These are phyloP conservation scores for Cytospora piceae DNA, from an alignment of 2,329 filamentous ascomycete genomes.

Conservation along the genomic window DNA sequence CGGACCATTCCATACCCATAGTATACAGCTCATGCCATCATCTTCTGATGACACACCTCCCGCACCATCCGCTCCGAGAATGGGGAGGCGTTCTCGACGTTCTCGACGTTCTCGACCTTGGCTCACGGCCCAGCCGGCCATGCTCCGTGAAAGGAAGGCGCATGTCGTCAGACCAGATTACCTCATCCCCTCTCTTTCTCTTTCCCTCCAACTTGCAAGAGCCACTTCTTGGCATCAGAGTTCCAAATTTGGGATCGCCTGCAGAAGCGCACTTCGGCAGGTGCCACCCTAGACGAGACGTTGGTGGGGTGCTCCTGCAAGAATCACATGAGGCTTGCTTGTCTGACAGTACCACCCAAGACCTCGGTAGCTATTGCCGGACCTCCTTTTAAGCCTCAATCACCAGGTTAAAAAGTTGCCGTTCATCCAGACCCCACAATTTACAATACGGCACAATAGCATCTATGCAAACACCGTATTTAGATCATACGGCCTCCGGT, in stretches of 20 bases:
- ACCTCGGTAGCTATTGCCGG: not conserved
- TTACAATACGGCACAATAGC: not conserved
- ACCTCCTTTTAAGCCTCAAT: constrained; percentile 18
- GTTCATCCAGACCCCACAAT: not conserved
- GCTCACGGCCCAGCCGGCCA: constrained; percentile 2
- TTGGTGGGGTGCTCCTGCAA: constrained; percentile 26
- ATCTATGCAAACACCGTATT: not conserved
- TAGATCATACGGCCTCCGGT: not conserved
- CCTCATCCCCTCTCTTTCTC: constrained; percentile 6
- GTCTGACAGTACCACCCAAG: not conserved
- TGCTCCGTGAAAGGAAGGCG: constrained; percentile 10
- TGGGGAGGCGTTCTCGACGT: not conserved
- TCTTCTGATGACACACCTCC: constrained; percentile 15
- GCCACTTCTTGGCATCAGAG: constrained; percentile 13
- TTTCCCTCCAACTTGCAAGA: not conserved
- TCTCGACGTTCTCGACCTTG: not conserved
- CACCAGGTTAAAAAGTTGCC: not conserved
- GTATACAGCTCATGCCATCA: constrained; percentile 13
- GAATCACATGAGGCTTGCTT: constrained; percentile 26
- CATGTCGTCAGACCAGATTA: constrained; percentile 21
- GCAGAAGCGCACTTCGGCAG: constrained; percentile 15
- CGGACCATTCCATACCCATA: constrained; percentile 22
- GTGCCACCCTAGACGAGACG: constrained; percentile 17
- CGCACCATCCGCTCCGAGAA: constrained; percentile 11
- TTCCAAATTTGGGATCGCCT: constrained; percentile 12